Conservation (phyloP, 2,329 filamentous ascomycete genomes). For the Fusarium illudens region DNA sequence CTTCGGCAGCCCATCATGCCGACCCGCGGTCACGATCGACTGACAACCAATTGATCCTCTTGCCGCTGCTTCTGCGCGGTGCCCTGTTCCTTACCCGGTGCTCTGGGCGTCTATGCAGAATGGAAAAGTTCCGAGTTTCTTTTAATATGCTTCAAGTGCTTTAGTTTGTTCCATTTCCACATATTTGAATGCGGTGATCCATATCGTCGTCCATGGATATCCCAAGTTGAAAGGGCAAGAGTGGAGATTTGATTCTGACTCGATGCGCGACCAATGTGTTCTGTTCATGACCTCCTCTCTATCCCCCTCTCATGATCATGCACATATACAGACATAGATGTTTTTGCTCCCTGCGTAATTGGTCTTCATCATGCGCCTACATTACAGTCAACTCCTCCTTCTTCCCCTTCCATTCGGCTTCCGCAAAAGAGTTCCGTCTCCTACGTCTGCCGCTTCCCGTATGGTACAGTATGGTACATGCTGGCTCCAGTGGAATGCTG, state of each 20-base stretch:
- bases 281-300: constrained; percentile 12
- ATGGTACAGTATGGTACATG: constrained; percentile 51
- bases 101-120: neutral
- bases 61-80: neutral
- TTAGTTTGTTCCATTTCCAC: neutral
- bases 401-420: constrained; percentile 13
- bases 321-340: constrained; percentile 18
- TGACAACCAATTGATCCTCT: neutral
- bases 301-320: constrained; percentile 2
- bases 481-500: constrained; percentile 28
- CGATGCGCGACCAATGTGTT: constrained; percentile 36
- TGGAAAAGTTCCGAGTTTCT: neutral
- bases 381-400: constrained; percentile 35
- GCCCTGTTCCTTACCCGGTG: neutral
- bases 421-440: constrained; percentile 22
- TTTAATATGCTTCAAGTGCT: neutral
- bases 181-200: neutral
- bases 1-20: constrained; percentile 10
- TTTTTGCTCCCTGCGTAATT: constrained; percentile 22
- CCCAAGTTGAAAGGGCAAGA: constrained; percentile 37
- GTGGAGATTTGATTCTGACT: constrained; percentile 44
- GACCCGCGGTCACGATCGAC: neutral
- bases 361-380: constrained; percentile 31
- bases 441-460: constrained; percentile 34
- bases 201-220: neutral